These are phyloP conservation scores for Vigna nakashimae DNA, from an alignment of 306 rosid genomes.

Conservation along the genomic window DNA sequence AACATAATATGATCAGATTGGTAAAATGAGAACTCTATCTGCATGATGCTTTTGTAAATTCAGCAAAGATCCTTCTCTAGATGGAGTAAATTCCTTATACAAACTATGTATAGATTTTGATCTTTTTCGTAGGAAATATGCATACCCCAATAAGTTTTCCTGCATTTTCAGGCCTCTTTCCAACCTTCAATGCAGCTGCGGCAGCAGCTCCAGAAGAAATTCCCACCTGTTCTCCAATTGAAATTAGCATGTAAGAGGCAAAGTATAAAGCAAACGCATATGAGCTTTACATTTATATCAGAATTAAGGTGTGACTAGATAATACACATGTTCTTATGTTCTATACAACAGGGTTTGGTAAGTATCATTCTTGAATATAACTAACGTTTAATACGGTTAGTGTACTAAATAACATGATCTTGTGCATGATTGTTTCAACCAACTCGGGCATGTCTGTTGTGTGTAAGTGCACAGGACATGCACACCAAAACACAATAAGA, in stretches of 20 bases:
- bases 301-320: slow-evolving; percentile 17
- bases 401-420: slow-evolving; percentile 12
- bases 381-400: background rate
- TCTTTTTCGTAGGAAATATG: slow-evolving; percentile 23
- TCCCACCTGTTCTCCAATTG: slow-evolving; percentile 75
- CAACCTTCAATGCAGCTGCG: slow-evolving; percentile 91
- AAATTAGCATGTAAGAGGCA: slow-evolving; percentile 42
- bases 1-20: slow-evolving; percentile 37
- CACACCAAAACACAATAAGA: background rate
- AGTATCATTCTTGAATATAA: slow-evolving; percentile 22
- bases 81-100: slow-evolving; percentile 28
- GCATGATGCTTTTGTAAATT: slow-evolving; percentile 13
- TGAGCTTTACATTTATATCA: slow-evolving; percentile 22
- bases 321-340: slow-evolving; percentile 1
- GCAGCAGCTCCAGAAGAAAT: slow-evolving; percentile 99
- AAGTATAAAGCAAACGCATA: slow-evolving; percentile 23
- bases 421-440: slow-evolving; percentile 27
- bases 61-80: slow-evolving; percentile 27
- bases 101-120: slow-evolving; percentile 3
- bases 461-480: slow-evolving; percentile 29
- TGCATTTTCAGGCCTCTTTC: slow-evolving; percentile 90
- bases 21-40: slow-evolving; percentile 4
- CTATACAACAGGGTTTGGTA: slow-evolving; percentile 6
- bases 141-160: slow-evolving; percentile 94
- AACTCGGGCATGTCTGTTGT: slow-evolving; percentile 20